A percentile compares a stretch with the other conserved stretches of the same genome.
Conservation (phyloP, 495 filamentous ascomycete genomes). For the Talaromyces adpressus region DNA sequence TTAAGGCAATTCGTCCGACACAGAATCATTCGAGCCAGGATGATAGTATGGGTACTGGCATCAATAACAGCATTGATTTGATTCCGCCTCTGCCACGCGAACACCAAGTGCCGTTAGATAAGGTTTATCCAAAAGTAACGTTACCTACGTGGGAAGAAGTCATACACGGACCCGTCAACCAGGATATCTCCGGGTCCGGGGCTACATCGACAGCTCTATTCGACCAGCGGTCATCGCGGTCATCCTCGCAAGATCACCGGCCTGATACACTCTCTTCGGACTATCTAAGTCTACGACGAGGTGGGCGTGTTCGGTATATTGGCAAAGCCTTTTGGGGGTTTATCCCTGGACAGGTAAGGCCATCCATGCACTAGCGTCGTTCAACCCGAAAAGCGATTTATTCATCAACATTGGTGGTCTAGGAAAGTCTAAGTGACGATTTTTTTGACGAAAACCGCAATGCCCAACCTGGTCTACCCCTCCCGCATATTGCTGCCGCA, state of each 20-base stretch:
- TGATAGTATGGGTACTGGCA: neutral
- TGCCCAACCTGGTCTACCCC: conserved; percentile 8
- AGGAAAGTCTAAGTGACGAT: conserved; percentile 12
- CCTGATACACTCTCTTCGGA: neutral
- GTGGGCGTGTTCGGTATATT: neutral
- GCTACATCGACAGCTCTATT: neutral
- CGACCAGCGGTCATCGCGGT: neutral
- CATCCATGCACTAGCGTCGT: neutral
- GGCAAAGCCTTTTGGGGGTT: conserved; percentile 4
- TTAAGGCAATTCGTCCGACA: neutral
- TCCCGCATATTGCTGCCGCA: neutral
- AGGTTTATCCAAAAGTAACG: neutral
- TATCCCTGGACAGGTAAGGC: conserved; percentile 1
- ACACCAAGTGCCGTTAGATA: neutral
- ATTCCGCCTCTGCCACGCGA: neutral
- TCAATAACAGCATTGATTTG: neutral
- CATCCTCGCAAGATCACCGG: neutral
- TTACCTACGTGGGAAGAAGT: too few species aligned
- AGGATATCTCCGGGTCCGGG: neutral
- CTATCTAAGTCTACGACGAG: conserved; percentile 7
- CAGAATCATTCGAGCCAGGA: neutral
- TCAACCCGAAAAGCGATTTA: neutral
- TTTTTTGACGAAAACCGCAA: conserved; percentile 13
- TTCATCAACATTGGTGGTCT: neutral
- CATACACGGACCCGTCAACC: neutral